Evolutionary conservation across 2,329 filamentous ascomycete genomes (phyloP), one percentile per base, ranked within the genome.

Genomic region (Nemania diffusa): DNA sequence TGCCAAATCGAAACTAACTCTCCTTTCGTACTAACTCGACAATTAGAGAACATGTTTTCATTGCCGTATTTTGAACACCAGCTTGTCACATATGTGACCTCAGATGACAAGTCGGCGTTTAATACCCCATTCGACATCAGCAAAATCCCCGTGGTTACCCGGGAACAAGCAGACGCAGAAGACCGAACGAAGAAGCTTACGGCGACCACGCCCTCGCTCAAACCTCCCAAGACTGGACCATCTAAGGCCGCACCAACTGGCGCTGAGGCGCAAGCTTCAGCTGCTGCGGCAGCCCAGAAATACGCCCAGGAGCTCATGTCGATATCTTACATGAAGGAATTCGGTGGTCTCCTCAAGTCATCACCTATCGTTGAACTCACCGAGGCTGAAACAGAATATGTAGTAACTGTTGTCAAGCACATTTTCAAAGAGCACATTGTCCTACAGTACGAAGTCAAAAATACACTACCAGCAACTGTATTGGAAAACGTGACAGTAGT

Each of bases 371-470:
- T 97, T 72, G 95, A 97, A 81, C 90, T 99, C 69, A 98, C 96
- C 20, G 96, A 99, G 80, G 93, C 93, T 60, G 96, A 98, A 82
- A 98, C 95, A 22, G 96, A 99, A 81, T 99, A 99, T 75, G 94
- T 97, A 57, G 96, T 99, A 68, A 90, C 88, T 40, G 90, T 96
- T 24, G 88, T 97, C 81, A 99, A 99, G 85, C 96, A 99, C 79
- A 90, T 99, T 76, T 99, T 97, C 90, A 97, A 97, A 83, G 93
- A 97, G 79, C 93, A 98, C 77, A 85, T 99, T 76, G 95, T 99
- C 37, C 84, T 99, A 62, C 96, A 99, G 78, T 99, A 96, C 80
- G 93, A 98, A 78, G 90, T 99, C 79, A 98, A 97, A 86, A 99
- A 99, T 84, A 99, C 96, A 2, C 86, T 99, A 11, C 91, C 93